phyloP scores from a whole-genome alignment of 257 asterid species.

The Fraxinus excelsior region DNA sequence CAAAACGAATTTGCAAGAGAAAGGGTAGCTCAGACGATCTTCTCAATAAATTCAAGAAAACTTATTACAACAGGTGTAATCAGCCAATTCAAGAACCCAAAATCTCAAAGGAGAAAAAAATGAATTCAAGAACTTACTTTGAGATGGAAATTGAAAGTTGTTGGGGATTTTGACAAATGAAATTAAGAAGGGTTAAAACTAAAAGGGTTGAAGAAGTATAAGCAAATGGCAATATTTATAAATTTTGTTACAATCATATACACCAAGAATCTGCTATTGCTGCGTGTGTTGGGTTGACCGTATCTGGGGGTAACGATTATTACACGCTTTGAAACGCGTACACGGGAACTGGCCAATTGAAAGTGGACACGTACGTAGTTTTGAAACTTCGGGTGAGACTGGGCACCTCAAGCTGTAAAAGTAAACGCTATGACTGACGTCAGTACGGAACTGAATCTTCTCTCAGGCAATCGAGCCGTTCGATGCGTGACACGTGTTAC shows the following conservation, averaged over 20 bases:
- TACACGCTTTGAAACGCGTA: conserved; percentile 35
- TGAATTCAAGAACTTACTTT: background rate
- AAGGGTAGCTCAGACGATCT: background rate
- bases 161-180: background rate
- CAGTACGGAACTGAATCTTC: conserved; percentile 9
- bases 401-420: conserved; percentile 5
- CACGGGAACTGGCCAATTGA: background rate
- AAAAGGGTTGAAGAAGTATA: background rate
- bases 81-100: background rate
- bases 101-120: conserved; percentile 1
- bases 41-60: background rate
- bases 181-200: background rate
- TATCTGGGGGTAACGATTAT: conserved; percentile 9
- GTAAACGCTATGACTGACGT: conserved; percentile 29
- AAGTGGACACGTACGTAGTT: conserved; percentile 22
- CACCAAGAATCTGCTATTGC: conserved; percentile 41
- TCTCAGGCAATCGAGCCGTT: background rate
- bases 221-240: background rate
- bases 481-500: background rate
- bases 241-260: conserved; percentile 13
- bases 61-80: too few species aligned
- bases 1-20: background rate
- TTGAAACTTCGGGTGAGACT: conserved; percentile 20
- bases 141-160: background rate
- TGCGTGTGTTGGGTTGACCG: background rate